Base-by-base conservation (phyloP, 805 yeast genomes). In the Clavispora carvajalis region DNA sequence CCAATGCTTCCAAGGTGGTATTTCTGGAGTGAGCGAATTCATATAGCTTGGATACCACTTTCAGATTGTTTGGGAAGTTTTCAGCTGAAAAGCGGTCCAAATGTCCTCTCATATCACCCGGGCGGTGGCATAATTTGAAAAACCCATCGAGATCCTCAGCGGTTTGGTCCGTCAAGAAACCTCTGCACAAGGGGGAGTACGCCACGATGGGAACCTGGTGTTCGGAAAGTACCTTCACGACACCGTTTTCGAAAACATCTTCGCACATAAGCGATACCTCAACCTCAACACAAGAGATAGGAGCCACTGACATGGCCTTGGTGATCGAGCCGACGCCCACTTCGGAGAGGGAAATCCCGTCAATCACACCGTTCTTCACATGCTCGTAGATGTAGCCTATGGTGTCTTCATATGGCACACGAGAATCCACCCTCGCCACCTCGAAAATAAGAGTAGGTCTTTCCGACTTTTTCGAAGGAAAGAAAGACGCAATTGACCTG, bases 181-280 rank as follows among this genome's bases (percentile, higher is more conserved):
- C 96, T 53, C 85, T 73, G 8, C 89, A 82, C 40, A 89, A 69
- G 22, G 96, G 96, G 22, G 95, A 83, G 62, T 89, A 89, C 19
- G 89, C 85, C 42, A 86, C 68, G 22, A 86, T 67, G 11, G 93
- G 83, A 41, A 89, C 74, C 12, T 69, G 69, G 24, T 71, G 60
- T 45, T 81, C 77, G 16, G 75, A 71, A 47, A 82, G 77, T 5
- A 74, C 71, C 3, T 71, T 76, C 46, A 81, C 74, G 16, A 84
- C 70, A 1, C 91, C 95, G 55, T 84, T 79, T 2, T 57, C 43
- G 33, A 79, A 54, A 28, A 82, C 74, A 12, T 83, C 85, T 34
- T 77, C 73, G n/a, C 79, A 59, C 65, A 82, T 77, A 42, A 90
- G 57, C 3, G 95, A 85, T 45, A 82, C 74, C 62, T 89, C 97